A percentile compares a stretch with the other conserved stretches of the same genome.
These are phyloP conservation scores for Sideroxylon spinosum DNA, from an alignment of 179 eudicot genomes.

Conservation along the genomic window DNA sequence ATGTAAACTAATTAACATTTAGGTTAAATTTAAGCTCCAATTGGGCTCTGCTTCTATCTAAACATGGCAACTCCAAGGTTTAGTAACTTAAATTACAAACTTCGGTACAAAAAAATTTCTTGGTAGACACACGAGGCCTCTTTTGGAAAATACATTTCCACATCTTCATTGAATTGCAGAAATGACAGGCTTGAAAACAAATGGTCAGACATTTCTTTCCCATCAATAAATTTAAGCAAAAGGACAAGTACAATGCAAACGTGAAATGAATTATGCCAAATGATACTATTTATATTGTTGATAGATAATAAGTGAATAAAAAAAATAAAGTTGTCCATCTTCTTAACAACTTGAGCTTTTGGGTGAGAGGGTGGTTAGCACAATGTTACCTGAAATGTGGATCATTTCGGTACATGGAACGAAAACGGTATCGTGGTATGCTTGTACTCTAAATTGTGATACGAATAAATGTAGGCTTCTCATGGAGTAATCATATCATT, in stretches of 20 bases:
- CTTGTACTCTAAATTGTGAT: too few relatives aligned
- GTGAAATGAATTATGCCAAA: constrained; percentile 1
- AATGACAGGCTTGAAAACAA: background rate
- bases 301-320: too few relatives aligned
- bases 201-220: background rate
- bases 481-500: too few relatives aligned
- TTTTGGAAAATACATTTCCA: background rate
- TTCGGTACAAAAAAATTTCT: background rate
- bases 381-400: background rate
- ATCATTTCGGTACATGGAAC: too few relatives aligned
- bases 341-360: too few relatives aligned
- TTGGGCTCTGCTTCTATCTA: background rate
- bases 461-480: too few relatives aligned
- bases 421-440: too few relatives aligned
- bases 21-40: background rate
- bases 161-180: background rate
- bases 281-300: background rate
- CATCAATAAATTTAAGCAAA: background rate
- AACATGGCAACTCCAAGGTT: background rate
- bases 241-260: background rate
- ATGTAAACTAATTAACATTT: background rate
- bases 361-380: background rate
- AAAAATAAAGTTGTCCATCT: too few relatives aligned
- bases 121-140: background rate
- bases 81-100: background rate